A percentile compares a stretch with the other conserved stretches of the same genome.
phyloP scores from a whole-genome alignment of 352 stramenopile genomes.

The Pythium periplocum region DNA sequence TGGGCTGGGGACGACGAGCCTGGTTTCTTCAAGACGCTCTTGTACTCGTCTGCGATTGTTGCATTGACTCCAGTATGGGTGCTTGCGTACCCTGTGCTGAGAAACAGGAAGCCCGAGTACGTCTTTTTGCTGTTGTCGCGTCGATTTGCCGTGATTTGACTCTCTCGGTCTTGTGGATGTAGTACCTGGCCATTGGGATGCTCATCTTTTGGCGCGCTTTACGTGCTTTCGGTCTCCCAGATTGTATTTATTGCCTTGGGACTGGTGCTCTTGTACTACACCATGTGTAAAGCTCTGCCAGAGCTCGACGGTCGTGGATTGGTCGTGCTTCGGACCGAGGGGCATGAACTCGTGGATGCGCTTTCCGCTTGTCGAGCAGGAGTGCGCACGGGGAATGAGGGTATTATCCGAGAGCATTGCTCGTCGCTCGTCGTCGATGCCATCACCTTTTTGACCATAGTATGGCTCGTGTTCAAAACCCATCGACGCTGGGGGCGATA shows the following conservation, averaged over 20 bases:
- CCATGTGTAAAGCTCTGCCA: constrained; percentile 52
- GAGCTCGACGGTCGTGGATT: constrained; percentile 32
- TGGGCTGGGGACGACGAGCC: background rate
- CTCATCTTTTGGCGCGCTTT: constrained; percentile 41
- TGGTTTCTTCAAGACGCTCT: constrained; percentile 42
- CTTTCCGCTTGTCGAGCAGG: constrained; percentile 34
- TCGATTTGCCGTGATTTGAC: background rate
- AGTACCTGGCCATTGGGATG: constrained; percentile 74
- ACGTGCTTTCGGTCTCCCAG: constrained; percentile 37
- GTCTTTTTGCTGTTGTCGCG: constrained; percentile 10
- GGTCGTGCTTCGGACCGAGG: constrained; percentile 33
- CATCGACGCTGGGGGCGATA: constrained; percentile 53
- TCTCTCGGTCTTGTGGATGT: background rate
- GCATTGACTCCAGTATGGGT: constrained; percentile 53
- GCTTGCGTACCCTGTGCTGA: constrained; percentile 44
- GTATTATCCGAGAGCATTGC: constrained; percentile 52
- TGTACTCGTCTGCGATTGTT: constrained; percentile 51
- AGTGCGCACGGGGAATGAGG: constrained; percentile 34
- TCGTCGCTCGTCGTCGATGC: constrained; percentile 46
- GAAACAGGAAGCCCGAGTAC: constrained; percentile 45
- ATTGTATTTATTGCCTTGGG: constrained; percentile 41
- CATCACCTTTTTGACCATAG: constrained; percentile 30
- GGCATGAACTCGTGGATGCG: constrained; percentile 29
- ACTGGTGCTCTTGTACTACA: constrained; percentile 49
- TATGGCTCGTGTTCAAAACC: constrained; percentile 43